phyloP scores from a whole-genome alignment of 805 yeast genomes.

The Lipomyces starkeyi region DNA sequence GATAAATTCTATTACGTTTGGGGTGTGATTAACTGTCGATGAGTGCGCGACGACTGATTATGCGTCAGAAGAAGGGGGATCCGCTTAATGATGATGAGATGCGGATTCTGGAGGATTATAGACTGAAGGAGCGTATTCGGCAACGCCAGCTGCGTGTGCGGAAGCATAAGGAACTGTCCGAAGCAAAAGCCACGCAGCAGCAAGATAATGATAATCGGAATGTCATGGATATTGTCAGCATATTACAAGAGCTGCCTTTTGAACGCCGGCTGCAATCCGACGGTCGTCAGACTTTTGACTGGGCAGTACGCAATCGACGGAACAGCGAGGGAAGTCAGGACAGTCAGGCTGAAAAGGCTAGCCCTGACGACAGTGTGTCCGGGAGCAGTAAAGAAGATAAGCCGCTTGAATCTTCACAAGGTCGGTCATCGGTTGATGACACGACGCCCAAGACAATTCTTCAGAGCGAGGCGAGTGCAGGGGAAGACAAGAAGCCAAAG shows the following conservation, averaged over 20 bases:
- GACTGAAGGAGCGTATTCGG: constrained; percentile 18
- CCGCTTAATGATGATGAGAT: constrained; percentile 18
- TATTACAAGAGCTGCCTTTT: not conserved
- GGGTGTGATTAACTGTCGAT: not conserved
- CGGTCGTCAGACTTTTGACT: not conserved
- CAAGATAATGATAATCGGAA: not conserved
- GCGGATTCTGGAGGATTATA: constrained; percentile 16
- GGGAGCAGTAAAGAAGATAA: not conserved
- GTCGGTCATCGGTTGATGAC: not conserved
- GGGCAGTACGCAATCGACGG: not conserved
- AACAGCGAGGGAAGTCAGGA: not conserved
- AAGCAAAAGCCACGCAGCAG: not conserved
- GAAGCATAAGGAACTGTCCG: not conserved
- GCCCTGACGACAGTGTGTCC: not conserved
- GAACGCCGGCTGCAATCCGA: not conserved
- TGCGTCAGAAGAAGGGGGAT: constrained; percentile 19
- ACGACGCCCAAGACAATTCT: not conserved
- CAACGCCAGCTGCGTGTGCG: constrained; percentile 24
- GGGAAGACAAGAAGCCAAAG: not conserved
- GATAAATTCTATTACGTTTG: not conserved
- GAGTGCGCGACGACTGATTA: constrained; percentile 19
- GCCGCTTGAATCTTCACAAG: not conserved
- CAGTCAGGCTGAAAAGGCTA: not conserved
- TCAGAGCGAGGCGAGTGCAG: not conserved
- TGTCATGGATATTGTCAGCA: constrained; percentile 13